These are phyloP conservation scores for Neurospora sp. DNA, from an alignment of 495 filamentous ascomycete genomes.

Conservation along the genomic window DNA sequence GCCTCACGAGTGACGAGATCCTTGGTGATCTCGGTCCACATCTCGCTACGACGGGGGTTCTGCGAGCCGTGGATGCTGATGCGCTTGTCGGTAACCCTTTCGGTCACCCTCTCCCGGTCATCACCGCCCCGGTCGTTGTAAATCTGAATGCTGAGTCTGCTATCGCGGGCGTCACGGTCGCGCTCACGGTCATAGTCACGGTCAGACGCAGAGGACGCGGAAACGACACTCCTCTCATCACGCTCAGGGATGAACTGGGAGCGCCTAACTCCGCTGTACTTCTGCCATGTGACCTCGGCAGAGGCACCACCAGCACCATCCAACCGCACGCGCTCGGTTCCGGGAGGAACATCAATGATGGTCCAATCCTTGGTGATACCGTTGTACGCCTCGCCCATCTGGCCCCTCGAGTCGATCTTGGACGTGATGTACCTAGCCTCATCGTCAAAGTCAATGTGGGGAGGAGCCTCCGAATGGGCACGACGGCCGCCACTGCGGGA, in stretches of 20 bases:
- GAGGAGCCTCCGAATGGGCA: conserved; percentile 39
- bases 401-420: conserved; percentile 46
- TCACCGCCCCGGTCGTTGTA: conserved; percentile 26
- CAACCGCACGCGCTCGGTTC: conserved; percentile 64
- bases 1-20: conserved; percentile 83
- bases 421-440: conserved; percentile 60
- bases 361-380: conserved; percentile 63
- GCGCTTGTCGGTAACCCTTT: conserved; percentile 36
- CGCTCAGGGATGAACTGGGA: conserved; percentile 53
- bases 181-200: conserved; percentile 20
- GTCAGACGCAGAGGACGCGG: conserved; percentile 18
- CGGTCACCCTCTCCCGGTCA: conserved; percentile 34
- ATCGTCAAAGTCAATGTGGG: conserved; percentile 31
- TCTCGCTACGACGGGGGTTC: conserved; percentile 46
- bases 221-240: conserved; percentile 20
- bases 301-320: conserved; percentile 58
- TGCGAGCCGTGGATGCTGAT: conserved; percentile 26
- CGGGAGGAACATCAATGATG: conserved; percentile 72
- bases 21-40: conserved; percentile 98
- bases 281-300: conserved; percentile 63
- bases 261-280: conserved; percentile 65
- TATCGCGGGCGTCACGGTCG: conserved; percentile 19
- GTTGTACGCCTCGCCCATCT: conserved; percentile 55
- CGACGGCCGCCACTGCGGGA: conserved; percentile 22
- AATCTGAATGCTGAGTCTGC: conserved; percentile 34